phyloP scores from a whole-genome alignment of 108 stramenopile species.

The Nannochloropsis salina region DNA sequence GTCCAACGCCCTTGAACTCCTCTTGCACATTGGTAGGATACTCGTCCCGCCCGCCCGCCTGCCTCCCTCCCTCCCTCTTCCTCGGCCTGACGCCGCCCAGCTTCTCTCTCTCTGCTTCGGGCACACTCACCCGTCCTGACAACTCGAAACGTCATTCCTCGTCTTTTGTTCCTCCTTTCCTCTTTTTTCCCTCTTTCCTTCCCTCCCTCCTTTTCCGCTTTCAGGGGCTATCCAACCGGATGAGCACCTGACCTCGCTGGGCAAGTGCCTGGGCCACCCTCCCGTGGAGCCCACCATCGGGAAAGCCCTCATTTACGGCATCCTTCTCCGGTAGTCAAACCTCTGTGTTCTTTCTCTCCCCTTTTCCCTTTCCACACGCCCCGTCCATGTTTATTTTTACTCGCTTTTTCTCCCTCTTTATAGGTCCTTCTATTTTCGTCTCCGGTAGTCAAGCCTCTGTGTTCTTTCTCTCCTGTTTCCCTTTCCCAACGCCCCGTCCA shows the following conservation, averaged over 20 bases:
- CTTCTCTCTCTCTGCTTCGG: not conserved
- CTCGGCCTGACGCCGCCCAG: not conserved
- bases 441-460: too few relatives aligned
- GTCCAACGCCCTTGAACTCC: slow-evolving; percentile 13
- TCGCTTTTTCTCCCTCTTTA: too few relatives aligned
- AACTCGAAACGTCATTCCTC: not conserved
- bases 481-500: too few relatives aligned
- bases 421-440: too few relatives aligned
- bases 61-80: not conserved
- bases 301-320: not conserved
- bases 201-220: not conserved
- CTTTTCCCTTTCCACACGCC: too few relatives aligned
- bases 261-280: not conserved
- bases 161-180: not conserved
- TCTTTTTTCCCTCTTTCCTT: not conserved
- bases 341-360: too few relatives aligned
- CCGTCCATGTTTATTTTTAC: too few relatives aligned
- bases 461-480: too few relatives aligned
- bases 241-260: not conserved
- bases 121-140: not conserved
- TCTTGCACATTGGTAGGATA: not conserved
- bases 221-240: not conserved
- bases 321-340: not conserved
- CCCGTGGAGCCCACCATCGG: not conserved
- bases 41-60: not conserved